phyloP scores from a whole-genome alignment of 768 basidiomycete species.

The Mycena olivaceomarginata region DNA sequence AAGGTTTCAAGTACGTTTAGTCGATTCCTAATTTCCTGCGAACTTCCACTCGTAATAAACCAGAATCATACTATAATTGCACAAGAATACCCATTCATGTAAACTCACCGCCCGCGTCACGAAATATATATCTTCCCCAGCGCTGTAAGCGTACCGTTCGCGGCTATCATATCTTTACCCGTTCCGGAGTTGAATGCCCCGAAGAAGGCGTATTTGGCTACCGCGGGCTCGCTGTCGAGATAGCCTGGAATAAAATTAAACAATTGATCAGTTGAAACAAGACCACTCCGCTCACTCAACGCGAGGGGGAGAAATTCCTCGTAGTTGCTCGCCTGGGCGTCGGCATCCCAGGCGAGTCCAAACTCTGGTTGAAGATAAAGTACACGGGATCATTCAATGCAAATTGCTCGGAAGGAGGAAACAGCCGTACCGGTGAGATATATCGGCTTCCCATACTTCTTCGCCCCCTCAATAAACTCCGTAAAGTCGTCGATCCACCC shows the following conservation, averaged over 20 bases:
- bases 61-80: too few species aligned
- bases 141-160: constrained; percentile 23
- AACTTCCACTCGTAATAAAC: too few species aligned
- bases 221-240: constrained; percentile 14
- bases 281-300: too few species aligned
- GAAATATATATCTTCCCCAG: constrained; percentile 23
- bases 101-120: neutral
- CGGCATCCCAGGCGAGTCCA: too few species aligned
- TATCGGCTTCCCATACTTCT: constrained; percentile 21
- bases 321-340: too few species aligned
- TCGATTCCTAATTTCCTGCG: too few species aligned
- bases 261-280: neutral
- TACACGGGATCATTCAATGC: neutral
- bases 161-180: constrained; percentile 17
- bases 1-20: too few species aligned
- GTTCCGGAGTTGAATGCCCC: constrained; percentile 24
- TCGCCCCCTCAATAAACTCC: constrained; percentile 1
- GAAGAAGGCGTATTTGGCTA: constrained; percentile 25
- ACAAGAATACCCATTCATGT: too few species aligned
- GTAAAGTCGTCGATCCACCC: constrained; percentile 23
- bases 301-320: too few species aligned
- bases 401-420: neutral
- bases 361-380: too few species aligned
- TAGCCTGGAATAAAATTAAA: neutral
- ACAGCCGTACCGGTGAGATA: constrained; percentile 10